Base-by-base conservation (phyloP, 352 stramenopile genomes). In the Thraustochytrium striatum region DNA sequence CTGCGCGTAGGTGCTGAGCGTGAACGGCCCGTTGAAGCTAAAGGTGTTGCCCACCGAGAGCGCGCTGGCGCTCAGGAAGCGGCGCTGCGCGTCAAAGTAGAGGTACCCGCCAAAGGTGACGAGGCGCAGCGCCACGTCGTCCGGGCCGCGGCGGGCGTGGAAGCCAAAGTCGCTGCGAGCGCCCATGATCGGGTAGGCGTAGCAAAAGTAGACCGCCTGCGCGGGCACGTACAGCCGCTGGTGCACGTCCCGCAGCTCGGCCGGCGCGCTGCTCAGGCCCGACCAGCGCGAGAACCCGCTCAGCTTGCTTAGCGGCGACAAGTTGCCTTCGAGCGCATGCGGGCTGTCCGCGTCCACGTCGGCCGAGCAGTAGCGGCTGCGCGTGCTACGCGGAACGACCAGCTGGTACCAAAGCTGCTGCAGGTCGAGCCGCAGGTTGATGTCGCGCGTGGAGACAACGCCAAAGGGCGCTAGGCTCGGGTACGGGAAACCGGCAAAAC, bases 1-100 rank as follows among this genome's bases (percentile, higher is more conserved):
- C 2, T 47, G 19, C 2, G 39, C 16, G 13, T 36, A 16, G 3
- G 65, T 19, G 3, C 32, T 30, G 25, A 75, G 5, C 41, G 21
- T 41, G 5, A 43, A 75, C 16, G 65, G 65, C 0, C 65, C 65
- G 65, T 75, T 75, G 65, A 62, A 75, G 47, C 65, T 75, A 0
- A 75, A 25, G 13, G 65, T 28, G 13, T 30, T 62, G 21, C 65
- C 65, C 9, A 75, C 25, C 13, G 65, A 61, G 11, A 75, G 36
- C 2, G 65, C 65, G 5, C 32, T 55, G 11, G 65, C 65, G 11
- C 32, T 25, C 11, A 75, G n/a, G 35, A 75, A 75, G 32, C 61
- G 44, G 28, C 32, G 5, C 11, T 61, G 21, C 25, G 21, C 65
- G 30, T 61, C 65, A n/a, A 75, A 75, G 50, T 62, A 75, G 3